Base-by-base conservation (phyloP, 108 stramenopile genomes). In the Parietichytrium sp. region DNA sequence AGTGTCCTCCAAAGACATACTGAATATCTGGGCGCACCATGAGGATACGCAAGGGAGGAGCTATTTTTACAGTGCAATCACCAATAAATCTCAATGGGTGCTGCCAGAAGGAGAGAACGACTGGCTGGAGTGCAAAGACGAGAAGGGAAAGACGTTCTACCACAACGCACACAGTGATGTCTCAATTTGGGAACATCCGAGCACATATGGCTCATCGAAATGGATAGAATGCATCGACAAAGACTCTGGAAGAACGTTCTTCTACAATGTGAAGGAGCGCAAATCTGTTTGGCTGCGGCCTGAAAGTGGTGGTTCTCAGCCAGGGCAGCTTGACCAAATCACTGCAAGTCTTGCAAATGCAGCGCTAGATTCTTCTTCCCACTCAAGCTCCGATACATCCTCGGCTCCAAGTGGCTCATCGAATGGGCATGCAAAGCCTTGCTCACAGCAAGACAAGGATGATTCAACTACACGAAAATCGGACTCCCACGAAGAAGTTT, bases 171-270 rank as follows among this genome's bases (percentile, higher is more conserved):
- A 36, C n/a, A 72, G 15, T 6, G 20, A 72, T 20, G 23, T 72
- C 10, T 72, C 61, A 6, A 72, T 42, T n/a, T 72, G 61, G 61
- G 61, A 72, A 20, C 61, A 72, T 20, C 61, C 61, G 20, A 42
- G 38, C 27, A 53, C 52, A 12, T 8, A 16, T 10, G 23, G 10
- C 12, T 31, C 61, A 27, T 72, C 61, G 49, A n/a, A 50, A 16
- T 72, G 61, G 61, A n/a, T 72, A n/a, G 61, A 72, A 72, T 72
- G 61, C 42, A 72, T 72, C 45, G 61, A 72, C 20, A 72, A 72
- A 16, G 20, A 33, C 29, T 45, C 61, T 1, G 61, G 61, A 6
- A 36, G 61, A 25, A 72, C 61, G 20, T 72, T 72, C 3, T 72
- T 45, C 45, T 72, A 72, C 25, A 33, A 72, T 25, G 61, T 72